These are phyloP conservation scores for Pseudocercospora eumusae DNA, from an alignment of 2,329 filamentous ascomycete species.

Conservation along the genomic window DNA sequence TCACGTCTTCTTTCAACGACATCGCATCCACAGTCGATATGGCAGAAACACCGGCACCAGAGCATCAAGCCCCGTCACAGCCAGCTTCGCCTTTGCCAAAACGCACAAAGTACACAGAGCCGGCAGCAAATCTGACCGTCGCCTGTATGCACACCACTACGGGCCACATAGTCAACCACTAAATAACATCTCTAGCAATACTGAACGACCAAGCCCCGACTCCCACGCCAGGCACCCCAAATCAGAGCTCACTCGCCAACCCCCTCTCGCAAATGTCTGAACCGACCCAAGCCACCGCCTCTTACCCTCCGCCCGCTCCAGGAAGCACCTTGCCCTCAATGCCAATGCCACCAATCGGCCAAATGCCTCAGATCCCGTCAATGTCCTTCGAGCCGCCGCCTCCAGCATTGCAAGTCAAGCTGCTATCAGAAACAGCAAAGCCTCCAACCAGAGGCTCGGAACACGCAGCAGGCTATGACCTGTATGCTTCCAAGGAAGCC, in stretches of 20 bases:
- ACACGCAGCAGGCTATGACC: slow-evolving; percentile 89
- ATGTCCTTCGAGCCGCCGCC: slow-evolving; percentile 42
- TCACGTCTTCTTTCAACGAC: slow-evolving; percentile 11
- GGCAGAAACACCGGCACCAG: slow-evolving; percentile 38
- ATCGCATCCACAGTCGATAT: slow-evolving; percentile 26
- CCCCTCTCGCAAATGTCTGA: slow-evolving; percentile 30
- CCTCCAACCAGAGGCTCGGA: slow-evolving; percentile 85
- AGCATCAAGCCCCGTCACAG: slow-evolving; percentile 57
- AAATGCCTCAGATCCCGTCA: slow-evolving; percentile 33
- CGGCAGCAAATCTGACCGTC: slow-evolving; percentile 41
- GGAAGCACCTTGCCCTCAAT: slow-evolving; percentile 8
- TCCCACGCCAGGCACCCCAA: slow-evolving; percentile 38
- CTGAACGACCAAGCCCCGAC: slow-evolving; percentile 41
- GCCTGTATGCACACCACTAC: slow-evolving; percentile 34
- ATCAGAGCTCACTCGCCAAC: slow-evolving; percentile 29
- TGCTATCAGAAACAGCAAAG: slow-evolving; percentile 75
- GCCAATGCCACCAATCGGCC: slow-evolving; percentile 9
- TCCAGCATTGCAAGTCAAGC: slow-evolving; percentile 80
- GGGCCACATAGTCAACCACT: background rate
- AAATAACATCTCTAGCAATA: slow-evolving; percentile 33
- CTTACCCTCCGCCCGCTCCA: slow-evolving; percentile 12
- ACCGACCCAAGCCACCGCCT: slow-evolving; percentile 22
- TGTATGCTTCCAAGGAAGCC: slow-evolving; percentile 74
- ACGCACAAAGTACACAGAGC: slow-evolving; percentile 67
- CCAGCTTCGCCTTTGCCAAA: slow-evolving; percentile 77